phyloP scores from a whole-genome alignment of 2,329 filamentous ascomycete species.

The Madurella mycetomatis region DNA sequence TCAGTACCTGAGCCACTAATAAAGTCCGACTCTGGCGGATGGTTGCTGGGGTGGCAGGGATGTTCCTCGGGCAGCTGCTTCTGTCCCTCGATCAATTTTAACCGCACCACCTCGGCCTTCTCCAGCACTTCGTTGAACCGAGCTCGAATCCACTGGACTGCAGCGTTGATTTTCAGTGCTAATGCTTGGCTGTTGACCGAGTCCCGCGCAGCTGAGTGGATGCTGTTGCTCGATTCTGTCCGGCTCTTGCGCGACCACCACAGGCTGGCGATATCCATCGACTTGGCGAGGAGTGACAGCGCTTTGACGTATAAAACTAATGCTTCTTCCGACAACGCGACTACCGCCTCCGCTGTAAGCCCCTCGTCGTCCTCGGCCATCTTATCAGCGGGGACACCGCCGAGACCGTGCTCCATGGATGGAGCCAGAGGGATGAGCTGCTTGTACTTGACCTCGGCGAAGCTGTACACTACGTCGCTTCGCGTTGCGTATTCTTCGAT shows the following conservation, averaged over 20 bases:
- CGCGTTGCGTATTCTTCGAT: constrained; percentile 91
- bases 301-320: constrained; percentile 95
- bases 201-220: constrained; percentile 37
- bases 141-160: constrained; percentile 90
- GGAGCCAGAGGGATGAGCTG: constrained; percentile 89
- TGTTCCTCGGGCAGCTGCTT: constrained; percentile 78
- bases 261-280: constrained; percentile 87
- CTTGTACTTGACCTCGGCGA: constrained; percentile 97
- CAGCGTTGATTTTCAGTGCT: constrained; percentile 75
- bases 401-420: constrained; percentile 66
- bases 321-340: constrained; percentile 88
- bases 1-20: constrained; percentile 64
- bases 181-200: constrained; percentile 46
- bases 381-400: constrained; percentile 55
- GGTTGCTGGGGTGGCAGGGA: constrained; percentile 78
- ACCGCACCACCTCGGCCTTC: constrained; percentile 90
- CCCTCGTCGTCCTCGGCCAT: constrained; percentile 64
- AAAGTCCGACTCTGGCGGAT: constrained; percentile 54
- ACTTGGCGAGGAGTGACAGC: constrained; percentile 80
- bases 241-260: constrained; percentile 85
- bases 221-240: constrained; percentile 50
- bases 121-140: constrained; percentile 97
- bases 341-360: constrained; percentile 78
- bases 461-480: constrained; percentile 94
- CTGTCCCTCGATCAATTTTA: constrained; percentile 83